These are phyloP conservation scores for Musa schizocarpa DNA, from an alignment of 176 grass and related monocot genomes.

Conservation along the genomic window DNA sequence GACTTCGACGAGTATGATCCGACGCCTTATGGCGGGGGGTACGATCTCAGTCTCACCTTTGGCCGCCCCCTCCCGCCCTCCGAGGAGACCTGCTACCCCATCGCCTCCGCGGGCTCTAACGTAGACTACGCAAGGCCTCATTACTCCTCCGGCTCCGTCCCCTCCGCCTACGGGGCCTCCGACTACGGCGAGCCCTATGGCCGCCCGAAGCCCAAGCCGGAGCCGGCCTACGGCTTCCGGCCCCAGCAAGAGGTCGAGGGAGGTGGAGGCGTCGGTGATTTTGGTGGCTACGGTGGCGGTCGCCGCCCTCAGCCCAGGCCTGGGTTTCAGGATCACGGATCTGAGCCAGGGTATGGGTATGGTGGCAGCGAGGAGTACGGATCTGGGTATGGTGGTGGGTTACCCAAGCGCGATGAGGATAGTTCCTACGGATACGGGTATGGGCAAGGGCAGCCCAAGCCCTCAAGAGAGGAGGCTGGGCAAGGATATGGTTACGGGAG, in stretches of 20 bases:
- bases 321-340: slow-evolving; percentile 17
- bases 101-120: slow-evolving; percentile 28
- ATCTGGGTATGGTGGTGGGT: slow-evolving; percentile 7
- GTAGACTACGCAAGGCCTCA: slow-evolving; percentile 40
- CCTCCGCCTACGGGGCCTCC: slow-evolving; percentile 26
- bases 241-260: slow-evolving; percentile 42
- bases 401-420: slow-evolving; percentile 7
- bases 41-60: slow-evolving; percentile 61
- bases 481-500: slow-evolving; percentile 18
- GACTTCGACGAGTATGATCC: slow-evolving; percentile 84
- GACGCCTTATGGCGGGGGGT: slow-evolving; percentile 80
- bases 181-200: neutral
- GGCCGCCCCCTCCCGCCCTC: slow-evolving; percentile 62
- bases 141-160: slow-evolving; percentile 16
- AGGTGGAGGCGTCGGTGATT: slow-evolving; percentile 2
- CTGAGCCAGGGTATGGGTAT: neutral
- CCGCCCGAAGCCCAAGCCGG: slow-evolving; percentile 33
- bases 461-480: slow-evolving; percentile 19
- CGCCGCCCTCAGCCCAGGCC: slow-evolving; percentile 7
- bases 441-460: slow-evolving; percentile 20
- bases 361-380: neutral
- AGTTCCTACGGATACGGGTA: slow-evolving; percentile 14
- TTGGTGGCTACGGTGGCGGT: slow-evolving; percentile 13
- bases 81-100: slow-evolving; percentile 72
- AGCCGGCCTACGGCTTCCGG: slow-evolving; percentile 46